Conservation (phyloP, 441 rosid species). For the Corymbia calophylla region DNA sequence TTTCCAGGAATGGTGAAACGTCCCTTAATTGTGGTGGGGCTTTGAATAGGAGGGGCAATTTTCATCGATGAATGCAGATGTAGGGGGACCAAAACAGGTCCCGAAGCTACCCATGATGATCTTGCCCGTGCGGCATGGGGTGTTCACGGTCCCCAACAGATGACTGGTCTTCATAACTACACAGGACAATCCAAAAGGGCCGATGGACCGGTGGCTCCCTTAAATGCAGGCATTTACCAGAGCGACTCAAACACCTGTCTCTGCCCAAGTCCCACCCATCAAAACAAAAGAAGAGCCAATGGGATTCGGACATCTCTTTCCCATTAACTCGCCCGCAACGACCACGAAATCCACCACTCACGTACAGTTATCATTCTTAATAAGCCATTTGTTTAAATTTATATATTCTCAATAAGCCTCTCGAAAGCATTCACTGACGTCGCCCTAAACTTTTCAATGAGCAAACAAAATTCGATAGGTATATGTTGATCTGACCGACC, state of each 20-base stretch:
- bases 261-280: too few species aligned
- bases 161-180: not conserved
- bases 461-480: not conserved
- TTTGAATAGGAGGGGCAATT: not conserved
- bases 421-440: not conserved
- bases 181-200: rapidly evolving
- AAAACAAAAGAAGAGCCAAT: not conserved
- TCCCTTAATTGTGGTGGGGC: not conserved
- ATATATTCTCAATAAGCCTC: not conserved
- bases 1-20: not conserved
- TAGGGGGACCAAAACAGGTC: not conserved
- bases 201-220: not conserved
- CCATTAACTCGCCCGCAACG: not conserved
- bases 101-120: not conserved
- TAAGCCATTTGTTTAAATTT: not conserved
- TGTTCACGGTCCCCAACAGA: not conserved
- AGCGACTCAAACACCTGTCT: not conserved
- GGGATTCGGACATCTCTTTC: not conserved
- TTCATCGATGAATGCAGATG: not conserved
- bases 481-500: not conserved
- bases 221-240: not conserved
- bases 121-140: not conserved
- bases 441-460: not conserved
- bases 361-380: not conserved
- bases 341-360: not conserved